These are phyloP conservation scores for Corynascus novoguineensis DNA, from an alignment of 495 filamentous ascomycete genomes.

Conservation along the genomic window DNA sequence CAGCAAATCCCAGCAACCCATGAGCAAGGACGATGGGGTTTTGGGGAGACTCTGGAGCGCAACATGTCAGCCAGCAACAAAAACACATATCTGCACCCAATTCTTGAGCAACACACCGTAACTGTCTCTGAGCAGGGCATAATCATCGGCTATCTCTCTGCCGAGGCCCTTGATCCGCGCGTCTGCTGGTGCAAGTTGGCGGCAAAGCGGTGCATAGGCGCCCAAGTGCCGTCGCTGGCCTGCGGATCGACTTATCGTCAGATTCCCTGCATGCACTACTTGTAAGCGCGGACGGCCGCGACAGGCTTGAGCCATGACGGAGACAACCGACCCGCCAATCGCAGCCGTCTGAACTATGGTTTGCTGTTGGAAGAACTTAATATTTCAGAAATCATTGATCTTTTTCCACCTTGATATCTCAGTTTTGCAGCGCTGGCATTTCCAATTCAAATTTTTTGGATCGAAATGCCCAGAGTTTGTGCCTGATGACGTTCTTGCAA, in stretches of 20 bases:
- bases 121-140: constrained; percentile 59
- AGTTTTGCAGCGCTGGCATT: no score
- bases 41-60: constrained; percentile 51
- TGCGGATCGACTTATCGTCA: constrained; percentile 5
- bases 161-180: constrained; percentile 49
- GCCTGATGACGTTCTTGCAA: no score
- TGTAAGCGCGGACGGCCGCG: background rate
- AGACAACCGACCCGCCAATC: background rate
- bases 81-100: background rate
- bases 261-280: constrained; percentile 10
- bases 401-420: no score
- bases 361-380: background rate
- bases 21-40: constrained; percentile 80
- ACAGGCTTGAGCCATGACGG: background rate
- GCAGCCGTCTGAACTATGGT: background rate
- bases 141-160: constrained; percentile 70
- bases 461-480: no score
- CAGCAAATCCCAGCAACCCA: constrained; percentile 86
- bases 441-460: no score
- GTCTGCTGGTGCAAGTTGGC: constrained; percentile 39
- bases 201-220: constrained; percentile 9
- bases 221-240: constrained; percentile 4
- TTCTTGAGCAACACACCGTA: constrained; percentile 51
- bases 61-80: background rate
- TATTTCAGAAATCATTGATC: no score